Conservation (phyloP, 169 alveolate genomes). For the Plasmodium adleri region DNA sequence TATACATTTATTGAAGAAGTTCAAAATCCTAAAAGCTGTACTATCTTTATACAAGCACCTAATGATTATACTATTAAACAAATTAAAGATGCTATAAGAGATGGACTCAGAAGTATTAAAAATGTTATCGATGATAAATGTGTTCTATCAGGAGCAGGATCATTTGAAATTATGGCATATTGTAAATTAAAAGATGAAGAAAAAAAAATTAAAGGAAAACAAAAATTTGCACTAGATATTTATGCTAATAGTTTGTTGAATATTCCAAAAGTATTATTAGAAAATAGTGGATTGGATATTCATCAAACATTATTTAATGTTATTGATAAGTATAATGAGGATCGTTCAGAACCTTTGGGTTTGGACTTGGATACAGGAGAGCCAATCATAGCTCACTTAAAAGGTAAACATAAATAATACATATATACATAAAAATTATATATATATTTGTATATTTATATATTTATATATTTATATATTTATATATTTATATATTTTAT, state of each 20-base stretch:
- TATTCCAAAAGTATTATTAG: conserved; percentile 96
- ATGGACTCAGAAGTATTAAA: conserved; percentile 97
- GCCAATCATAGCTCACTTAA: conserved; percentile 93
- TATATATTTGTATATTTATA: neutral
- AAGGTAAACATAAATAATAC: conserved; percentile 79
- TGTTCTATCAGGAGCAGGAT: conserved; percentile 99
- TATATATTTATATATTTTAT: no score
- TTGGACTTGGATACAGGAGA: conserved; percentile 95
- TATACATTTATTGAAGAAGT: conserved; percentile 99
- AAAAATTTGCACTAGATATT: conserved; percentile 95
- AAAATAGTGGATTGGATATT: conserved; percentile 97
- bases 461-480: no score
- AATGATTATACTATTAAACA: conserved; percentile 97
- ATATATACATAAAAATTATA: neutral
- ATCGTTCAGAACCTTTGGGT: conserved; percentile 94
- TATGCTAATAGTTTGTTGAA: conserved; percentile 96
- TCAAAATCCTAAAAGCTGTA: conserved; percentile 96
- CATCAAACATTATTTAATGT: conserved; percentile 92
- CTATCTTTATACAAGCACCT: conserved; percentile 97
- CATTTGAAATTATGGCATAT: conserved; percentile 96
- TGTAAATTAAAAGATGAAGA: conserved; percentile 87
- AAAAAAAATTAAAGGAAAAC: conserved; percentile 94
- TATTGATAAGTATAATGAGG: conserved; percentile 90
- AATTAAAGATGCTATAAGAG: conserved; percentile 97
- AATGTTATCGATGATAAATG: conserved; percentile 96